These are phyloP conservation scores for Hypoxylon sp. DNA, from an alignment of 2,329 filamentous ascomycete genomes.

Conservation along the genomic window DNA sequence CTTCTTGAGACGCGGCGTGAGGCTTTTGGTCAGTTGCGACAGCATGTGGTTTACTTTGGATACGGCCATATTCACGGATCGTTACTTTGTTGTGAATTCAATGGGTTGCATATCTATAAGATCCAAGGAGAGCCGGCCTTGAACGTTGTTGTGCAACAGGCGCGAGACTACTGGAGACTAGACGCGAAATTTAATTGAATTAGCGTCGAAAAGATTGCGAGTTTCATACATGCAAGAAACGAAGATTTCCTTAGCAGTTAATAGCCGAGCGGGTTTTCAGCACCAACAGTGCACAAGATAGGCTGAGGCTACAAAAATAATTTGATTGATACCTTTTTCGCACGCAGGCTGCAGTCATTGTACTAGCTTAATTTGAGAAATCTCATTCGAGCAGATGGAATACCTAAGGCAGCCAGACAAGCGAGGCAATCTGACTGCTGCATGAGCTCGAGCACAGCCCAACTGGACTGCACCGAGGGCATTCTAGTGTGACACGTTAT, in stretches of 20 bases:
- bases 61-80: neutral
- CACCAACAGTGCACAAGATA: slow-evolving; percentile 1
- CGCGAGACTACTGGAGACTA: neutral
- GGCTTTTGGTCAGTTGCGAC: slow-evolving; percentile 8
- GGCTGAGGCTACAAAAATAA: slow-evolving; percentile 8
- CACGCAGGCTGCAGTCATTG: slow-evolving; percentile 17
- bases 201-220: neutral
- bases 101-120: slow-evolving; percentile 4
- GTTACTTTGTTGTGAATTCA: neutral
- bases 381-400: slow-evolving; percentile 1
- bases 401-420: slow-evolving; percentile 22
- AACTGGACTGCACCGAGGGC: slow-evolving; percentile 4
- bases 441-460: slow-evolving; percentile 13
- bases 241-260: neutral
- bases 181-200: neutral
- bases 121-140: neutral
- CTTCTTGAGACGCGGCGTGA: neutral
- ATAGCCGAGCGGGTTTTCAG: neutral
- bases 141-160: neutral
- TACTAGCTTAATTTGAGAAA: slow-evolving; percentile 4
- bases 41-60: slow-evolving; percentile 9
- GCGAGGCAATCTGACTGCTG: slow-evolving; percentile 29
- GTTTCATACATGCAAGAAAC: neutral
- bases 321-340: slow-evolving; percentile 14
- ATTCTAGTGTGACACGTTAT: slow-evolving; percentile 15